phyloP scores from a whole-genome alignment of 768 basidiomycete species.

The Pleurotus tuoliensis region DNA sequence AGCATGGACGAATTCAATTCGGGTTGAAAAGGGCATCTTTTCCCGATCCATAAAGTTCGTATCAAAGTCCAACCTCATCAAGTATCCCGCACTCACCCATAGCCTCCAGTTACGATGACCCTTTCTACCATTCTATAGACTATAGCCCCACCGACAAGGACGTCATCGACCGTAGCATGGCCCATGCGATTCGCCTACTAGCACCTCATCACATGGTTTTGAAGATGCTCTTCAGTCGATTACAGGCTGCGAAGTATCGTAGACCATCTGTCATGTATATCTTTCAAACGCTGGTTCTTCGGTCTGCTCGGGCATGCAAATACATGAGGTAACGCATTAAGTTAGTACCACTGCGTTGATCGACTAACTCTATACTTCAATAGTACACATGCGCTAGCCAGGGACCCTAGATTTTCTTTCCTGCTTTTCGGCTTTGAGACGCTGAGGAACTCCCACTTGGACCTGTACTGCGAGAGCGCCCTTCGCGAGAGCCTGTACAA shows the following conservation, averaged over 20 bases:
- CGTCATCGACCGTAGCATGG: constrained; percentile 67
- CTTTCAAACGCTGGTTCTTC: constrained; percentile 78
- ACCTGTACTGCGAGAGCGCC: constrained; percentile 73
- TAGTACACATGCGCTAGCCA: constrained; percentile 89
- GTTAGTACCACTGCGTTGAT: background rate
- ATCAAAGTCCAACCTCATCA: background rate
- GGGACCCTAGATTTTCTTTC: constrained; percentile 88
- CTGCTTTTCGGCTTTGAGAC: constrained; percentile 92
- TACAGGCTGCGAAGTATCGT: constrained; percentile 91
- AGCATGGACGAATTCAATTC: constrained; percentile 84
- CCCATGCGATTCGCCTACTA: constrained; percentile 70
- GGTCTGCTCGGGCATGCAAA: constrained; percentile 68
- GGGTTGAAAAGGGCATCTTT: constrained; percentile 78
- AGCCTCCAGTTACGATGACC: constrained; percentile 72
- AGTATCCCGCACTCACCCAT: background rate
- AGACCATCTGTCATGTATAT: constrained; percentile 81
- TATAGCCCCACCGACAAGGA: constrained; percentile 91
- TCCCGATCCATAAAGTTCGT: constrained; percentile 76
- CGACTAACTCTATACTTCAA: constrained; percentile 1
- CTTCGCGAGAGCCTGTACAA: constrained; percentile 74
- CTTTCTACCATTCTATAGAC: constrained; percentile 79
- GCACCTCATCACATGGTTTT: constrained; percentile 81
- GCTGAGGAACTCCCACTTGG: constrained; percentile 82
- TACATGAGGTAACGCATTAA: constrained; percentile 61
- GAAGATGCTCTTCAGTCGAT: constrained; percentile 84